Evolutionary conservation across 495 filamentous ascomycete species (phyloP).

Genomic region (Tirmania nivea): DNA sequence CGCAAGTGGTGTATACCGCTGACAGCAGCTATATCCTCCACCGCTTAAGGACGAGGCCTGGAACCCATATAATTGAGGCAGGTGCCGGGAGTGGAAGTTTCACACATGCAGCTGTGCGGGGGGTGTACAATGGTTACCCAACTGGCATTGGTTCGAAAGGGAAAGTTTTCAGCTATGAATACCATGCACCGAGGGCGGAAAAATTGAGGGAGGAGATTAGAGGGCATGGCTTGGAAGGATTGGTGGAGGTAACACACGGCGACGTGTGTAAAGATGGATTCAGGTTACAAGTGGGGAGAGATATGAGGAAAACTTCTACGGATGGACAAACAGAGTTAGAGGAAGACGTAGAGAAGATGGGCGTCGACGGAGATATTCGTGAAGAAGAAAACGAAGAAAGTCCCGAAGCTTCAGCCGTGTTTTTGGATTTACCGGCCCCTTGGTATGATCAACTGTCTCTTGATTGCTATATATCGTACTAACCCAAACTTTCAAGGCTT

Average conservation of each 20-base stretch:
- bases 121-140: constrained; percentile 62
- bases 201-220: constrained; percentile 52
- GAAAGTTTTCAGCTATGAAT: constrained; percentile 84
- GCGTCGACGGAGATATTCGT: not conserved
- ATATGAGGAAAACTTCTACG: not conserved
- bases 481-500: constrained; percentile 23
- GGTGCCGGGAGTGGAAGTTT: constrained; percentile 90
- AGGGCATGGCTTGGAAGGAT: constrained; percentile 45
- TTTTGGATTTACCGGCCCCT: constrained; percentile 82
- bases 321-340: constrained; percentile 7
- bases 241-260: constrained; percentile 69
- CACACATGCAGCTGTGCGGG: constrained; percentile 71
- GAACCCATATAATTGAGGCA: constrained; percentile 67
- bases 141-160: constrained; percentile 28
- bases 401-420: constrained; percentile 58
- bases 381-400: constrained; percentile 23
- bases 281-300: constrained; percentile 17
- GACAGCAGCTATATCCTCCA: constrained; percentile 94
- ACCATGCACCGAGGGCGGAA: constrained; percentile 53
- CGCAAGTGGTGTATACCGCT: constrained; percentile 92
- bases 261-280: constrained; percentile 87
- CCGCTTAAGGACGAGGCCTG: constrained; percentile 59
- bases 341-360: not conserved
- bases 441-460: constrained; percentile 27
- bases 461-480: not conserved